Evolutionary conservation across 78 protist genomes (phyloP).

Genomic region (Emiliania huxleyi): DNA sequence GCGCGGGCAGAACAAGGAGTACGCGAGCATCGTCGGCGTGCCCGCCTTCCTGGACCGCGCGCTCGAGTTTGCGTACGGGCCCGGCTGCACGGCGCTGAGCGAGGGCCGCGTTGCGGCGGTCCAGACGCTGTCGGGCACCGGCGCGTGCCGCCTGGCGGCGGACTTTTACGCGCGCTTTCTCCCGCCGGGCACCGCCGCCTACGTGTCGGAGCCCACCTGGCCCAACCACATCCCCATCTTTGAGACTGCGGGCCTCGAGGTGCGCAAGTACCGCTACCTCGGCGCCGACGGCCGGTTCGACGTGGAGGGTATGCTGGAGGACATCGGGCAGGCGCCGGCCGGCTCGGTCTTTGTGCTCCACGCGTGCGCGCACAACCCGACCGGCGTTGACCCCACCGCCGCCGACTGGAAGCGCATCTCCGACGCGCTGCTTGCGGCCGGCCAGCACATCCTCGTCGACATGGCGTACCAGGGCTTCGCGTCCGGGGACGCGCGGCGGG

Average conservation of each 20-base stretch:
- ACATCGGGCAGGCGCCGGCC: constrained; percentile 45
- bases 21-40: constrained; percentile 82
- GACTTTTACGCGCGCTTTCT: constrained; percentile 67
- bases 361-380: constrained; percentile 99
- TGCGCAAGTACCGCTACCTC: constrained; percentile 73
- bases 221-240: constrained; percentile 61
- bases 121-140: constrained; percentile 97
- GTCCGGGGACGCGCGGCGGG: constrained; percentile 88
- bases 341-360: constrained; percentile 82
- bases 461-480: constrained; percentile 98
- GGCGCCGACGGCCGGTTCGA: constrained; percentile 66
- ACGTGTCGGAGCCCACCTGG: constrained; percentile 96
- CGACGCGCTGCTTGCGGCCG: neutral
- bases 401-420: neutral
- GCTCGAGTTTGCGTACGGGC: constrained; percentile 65
- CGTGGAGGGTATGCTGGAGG: constrained; percentile 82
- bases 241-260: constrained; percentile 26
- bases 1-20: constrained; percentile 70
- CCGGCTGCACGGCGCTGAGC: constrained; percentile 4
- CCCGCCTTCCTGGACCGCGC: constrained; percentile 65
- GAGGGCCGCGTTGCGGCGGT: constrained; percentile 59
- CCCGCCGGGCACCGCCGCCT: neutral
- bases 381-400: constrained; percentile 96
- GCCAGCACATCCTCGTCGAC: constrained; percentile 76
- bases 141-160: constrained; percentile 85